Percentiles rank a stretch among this genome's conserved stretches.
Evolutionary conservation across 148 eudicot genomes (phyloP).

Genomic region (Linanthus parryae): DNA sequence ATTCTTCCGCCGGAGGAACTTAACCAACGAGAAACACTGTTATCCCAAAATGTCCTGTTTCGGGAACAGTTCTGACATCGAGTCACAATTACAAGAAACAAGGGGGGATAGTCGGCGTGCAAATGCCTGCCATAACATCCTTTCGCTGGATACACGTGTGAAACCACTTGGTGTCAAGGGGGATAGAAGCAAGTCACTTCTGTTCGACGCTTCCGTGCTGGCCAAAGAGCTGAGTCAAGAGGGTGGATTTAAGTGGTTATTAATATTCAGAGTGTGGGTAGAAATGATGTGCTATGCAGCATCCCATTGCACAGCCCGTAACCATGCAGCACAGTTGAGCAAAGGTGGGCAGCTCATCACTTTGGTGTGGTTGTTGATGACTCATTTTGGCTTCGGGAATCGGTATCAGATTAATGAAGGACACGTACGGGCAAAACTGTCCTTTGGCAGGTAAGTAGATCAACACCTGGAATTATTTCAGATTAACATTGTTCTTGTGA

Average conservation of each 20-base stretch:
- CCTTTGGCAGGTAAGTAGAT: neutral
- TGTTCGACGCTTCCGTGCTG: neutral
- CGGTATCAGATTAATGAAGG: conserved; percentile 9
- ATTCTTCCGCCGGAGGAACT: conserved; percentile 17
- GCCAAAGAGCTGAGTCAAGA: too few species aligned
- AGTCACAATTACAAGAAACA: too few species aligned
- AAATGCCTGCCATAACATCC: neutral
- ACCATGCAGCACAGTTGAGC: conserved; percentile 3
- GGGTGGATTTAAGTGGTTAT: neutral
- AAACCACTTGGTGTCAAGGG: neutral
- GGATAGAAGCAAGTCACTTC: neutral
- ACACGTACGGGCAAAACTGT: conserved; percentile 5
- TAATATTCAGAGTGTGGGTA: neutral
- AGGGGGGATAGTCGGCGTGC: too few species aligned
- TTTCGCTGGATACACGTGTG: neutral
- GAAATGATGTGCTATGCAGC: neutral
- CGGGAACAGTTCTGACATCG: too few species aligned
- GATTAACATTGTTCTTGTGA: too few species aligned
- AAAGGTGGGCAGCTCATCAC: conserved; percentile 6
- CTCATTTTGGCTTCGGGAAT: conserved; percentile 3
- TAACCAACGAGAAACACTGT: too few species aligned
- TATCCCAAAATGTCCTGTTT: too few species aligned
- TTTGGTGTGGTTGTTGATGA: conserved; percentile 6
- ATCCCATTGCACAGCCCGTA: neutral
- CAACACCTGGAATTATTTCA: too few species aligned